Percentiles rank a stretch among this genome's conserved stretches.
These are phyloP conservation scores for Tephrocybe sp. DNA, from an alignment of 768 basidiomycete species.

Conservation along the genomic window DNA sequence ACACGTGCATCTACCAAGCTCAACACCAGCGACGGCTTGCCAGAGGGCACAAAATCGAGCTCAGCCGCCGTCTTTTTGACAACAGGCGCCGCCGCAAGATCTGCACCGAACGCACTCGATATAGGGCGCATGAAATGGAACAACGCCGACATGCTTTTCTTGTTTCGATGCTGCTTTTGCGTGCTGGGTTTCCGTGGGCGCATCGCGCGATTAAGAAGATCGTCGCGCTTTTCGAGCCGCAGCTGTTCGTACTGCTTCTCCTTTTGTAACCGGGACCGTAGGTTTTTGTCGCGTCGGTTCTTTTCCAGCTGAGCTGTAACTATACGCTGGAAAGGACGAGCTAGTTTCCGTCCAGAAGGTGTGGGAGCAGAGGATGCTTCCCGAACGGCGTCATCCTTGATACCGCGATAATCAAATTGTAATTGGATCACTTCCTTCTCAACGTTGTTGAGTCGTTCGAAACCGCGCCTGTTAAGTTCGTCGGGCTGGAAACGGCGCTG, in stretches of 20 bases:
- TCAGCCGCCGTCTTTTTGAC: conserved; percentile 65
- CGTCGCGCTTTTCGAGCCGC: conserved; percentile 70
- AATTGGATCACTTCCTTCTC: conserved; percentile 62
- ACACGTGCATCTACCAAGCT: conserved; percentile 73
- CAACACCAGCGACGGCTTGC: conserved; percentile 74
- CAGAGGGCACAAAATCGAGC: conserved; percentile 68
- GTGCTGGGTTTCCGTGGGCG: conserved; percentile 47
- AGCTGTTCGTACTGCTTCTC: conserved; percentile 78
- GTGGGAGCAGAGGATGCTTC: conserved; percentile 50
- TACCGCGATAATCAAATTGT: conserved; percentile 67
- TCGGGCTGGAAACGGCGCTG: conserved; percentile 46
- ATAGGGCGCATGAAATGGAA: conserved; percentile 87
- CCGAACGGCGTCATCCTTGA: conserved; percentile 73
- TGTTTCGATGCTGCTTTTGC: conserved; percentile 78
- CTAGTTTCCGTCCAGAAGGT: conserved; percentile 48
- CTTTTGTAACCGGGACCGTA: conserved; percentile 66
- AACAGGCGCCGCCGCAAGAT: conserved; percentile 40
- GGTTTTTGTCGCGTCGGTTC: conserved; percentile 68
- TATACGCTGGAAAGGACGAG: conserved; percentile 65
- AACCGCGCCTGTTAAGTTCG: conserved; percentile 61
- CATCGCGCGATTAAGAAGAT: conserved; percentile 75
- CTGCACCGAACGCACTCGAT: conserved; percentile 79
- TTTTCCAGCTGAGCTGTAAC: conserved; percentile 75
- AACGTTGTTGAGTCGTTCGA: conserved; percentile 73
- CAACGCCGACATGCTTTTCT: conserved; percentile 86